phyloP scores from a whole-genome alignment of 1,139 yeast species.

The Geotrichum europaeum region DNA sequence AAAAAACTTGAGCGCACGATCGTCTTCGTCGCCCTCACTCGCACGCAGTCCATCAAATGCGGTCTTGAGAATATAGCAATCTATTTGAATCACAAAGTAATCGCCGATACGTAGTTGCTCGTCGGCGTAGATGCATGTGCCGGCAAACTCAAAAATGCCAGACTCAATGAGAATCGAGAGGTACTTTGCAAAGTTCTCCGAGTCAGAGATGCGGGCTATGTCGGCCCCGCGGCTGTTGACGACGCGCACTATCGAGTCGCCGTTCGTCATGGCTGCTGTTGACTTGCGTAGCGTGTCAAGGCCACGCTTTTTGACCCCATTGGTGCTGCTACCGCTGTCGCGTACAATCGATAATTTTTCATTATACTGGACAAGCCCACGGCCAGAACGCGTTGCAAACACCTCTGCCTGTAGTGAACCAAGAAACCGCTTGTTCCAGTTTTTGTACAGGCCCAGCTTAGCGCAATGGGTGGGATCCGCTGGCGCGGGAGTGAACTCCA shows the following conservation, averaged over 20 bases:
- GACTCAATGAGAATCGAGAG: slow-evolving; percentile 61
- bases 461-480: slow-evolving; percentile 9
- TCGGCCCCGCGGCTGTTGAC: slow-evolving; percentile 41
- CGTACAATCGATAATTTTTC: slow-evolving; percentile 42
- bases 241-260: slow-evolving; percentile 34
- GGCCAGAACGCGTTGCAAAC: slow-evolving; percentile 78
- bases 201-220: slow-evolving; percentile 60
- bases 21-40: slow-evolving; percentile 13
- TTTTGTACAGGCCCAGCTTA: slow-evolving; percentile 4
- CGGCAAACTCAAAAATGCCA: slow-evolving; percentile 50
- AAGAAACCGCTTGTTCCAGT: slow-evolving; percentile 41
- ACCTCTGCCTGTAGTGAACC: slow-evolving; percentile 72
- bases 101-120: slow-evolving; percentile 66
- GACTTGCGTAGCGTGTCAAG: not conserved
- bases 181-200: slow-evolving; percentile 60
- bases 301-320: not conserved
- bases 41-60: slow-evolving; percentile 41
- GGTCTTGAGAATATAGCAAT: slow-evolving; percentile 49
- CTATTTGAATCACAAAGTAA: slow-evolving; percentile 56
- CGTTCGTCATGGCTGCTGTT: slow-evolving; percentile 18
- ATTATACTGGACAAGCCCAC: slow-evolving; percentile 46
- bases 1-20: slow-evolving; percentile 17
- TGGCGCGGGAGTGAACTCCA: not conserved
- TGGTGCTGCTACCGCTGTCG: slow-evolving; percentile 2
- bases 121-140: slow-evolving; percentile 55